Evolutionary conservation across 2,329 filamentous ascomycete genomes (phyloP).

Genomic region (Monosporascus ibericus): DNA sequence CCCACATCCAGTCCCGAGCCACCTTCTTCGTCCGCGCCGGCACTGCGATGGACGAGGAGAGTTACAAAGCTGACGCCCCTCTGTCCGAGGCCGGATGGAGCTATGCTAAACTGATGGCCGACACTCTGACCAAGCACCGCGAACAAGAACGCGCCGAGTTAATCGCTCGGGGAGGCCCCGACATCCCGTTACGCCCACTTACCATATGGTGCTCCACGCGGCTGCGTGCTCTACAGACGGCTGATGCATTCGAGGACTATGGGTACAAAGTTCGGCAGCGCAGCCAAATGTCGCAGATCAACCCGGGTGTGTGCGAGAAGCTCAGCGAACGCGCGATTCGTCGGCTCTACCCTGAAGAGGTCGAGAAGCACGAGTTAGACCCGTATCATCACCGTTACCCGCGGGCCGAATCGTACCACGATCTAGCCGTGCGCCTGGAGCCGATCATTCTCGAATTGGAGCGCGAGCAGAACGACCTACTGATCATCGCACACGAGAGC

Average conservation of each 20-base stretch:
- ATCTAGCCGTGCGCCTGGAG: conserved; percentile 93
- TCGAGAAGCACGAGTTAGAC: conserved; percentile 86
- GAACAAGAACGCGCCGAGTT: conserved; percentile 70
- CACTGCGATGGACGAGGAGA: conserved; percentile 79
- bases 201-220: conserved; percentile 94
- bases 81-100: conserved; percentile 73
- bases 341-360: conserved; percentile 79
- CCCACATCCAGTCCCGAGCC: conserved; percentile 91
- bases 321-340: conserved; percentile 80
- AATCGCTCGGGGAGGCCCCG: conserved; percentile 61
- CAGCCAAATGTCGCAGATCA: conserved; percentile 94
- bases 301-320: conserved; percentile 92
- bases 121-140: conserved; percentile 74
- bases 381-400: conserved; percentile 97
- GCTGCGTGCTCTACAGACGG: conserved; percentile 83
- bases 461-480: conserved; percentile 91
- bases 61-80: conserved; percentile 84
- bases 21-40: conserved; percentile 92
- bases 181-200: conserved; percentile 68
- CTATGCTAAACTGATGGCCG: conserved; percentile 82
- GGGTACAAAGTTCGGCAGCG: conserved; percentile 86
- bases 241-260: conserved; percentile 68
- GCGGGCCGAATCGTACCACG: conserved; percentile 95
- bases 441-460: conserved; percentile 97
- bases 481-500: conserved; percentile 96